These are phyloP conservation scores for Phaeophleospora eucalypticola DNA, from an alignment of 2,329 filamentous ascomycete genomes.

Conservation along the genomic window DNA sequence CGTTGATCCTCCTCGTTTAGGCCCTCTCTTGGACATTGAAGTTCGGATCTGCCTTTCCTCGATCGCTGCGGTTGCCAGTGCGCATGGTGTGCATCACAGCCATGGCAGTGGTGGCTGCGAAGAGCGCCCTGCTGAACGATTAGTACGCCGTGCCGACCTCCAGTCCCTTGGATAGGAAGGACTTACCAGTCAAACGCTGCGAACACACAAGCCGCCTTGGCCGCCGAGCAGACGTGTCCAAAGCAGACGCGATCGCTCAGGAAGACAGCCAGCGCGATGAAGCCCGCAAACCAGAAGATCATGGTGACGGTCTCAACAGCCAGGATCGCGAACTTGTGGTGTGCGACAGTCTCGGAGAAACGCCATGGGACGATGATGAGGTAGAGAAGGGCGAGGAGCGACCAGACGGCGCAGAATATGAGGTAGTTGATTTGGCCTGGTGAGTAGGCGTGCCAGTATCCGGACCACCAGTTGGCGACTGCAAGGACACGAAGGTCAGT, in stretches of 20 bases:
- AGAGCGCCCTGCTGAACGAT: constrained; percentile 43
- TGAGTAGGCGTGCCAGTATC: constrained; percentile 49
- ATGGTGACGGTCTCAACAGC: constrained; percentile 67
- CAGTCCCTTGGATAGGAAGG: not conserved
- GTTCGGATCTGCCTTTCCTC: constrained; percentile 27
- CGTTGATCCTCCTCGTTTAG: constrained; percentile 18
- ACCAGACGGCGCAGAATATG: constrained; percentile 75
- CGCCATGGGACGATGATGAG: constrained; percentile 59
- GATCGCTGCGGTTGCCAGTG: constrained; percentile 27
- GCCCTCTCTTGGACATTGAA: constrained; percentile 39
- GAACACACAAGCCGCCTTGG: constrained; percentile 63
- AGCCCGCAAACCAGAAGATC: constrained; percentile 87
- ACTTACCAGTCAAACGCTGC: constrained; percentile 60
- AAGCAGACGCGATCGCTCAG: constrained; percentile 57
- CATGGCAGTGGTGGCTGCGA: constrained; percentile 48
- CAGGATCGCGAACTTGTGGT: constrained; percentile 63
- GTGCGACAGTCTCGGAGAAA: constrained; percentile 41
- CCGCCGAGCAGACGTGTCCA: constrained; percentile 53
- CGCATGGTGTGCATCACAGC: constrained; percentile 46
- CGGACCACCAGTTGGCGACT: constrained; percentile 56
- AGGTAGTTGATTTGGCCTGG: constrained; percentile 68
- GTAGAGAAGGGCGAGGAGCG: constrained; percentile 65
- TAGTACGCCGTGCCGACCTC: not conserved
- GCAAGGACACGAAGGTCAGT: constrained; percentile 6
- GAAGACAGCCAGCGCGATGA: constrained; percentile 68